phyloP scores from a whole-genome alignment of 352 stramenopile genomes.

The Phytophthora constricta region DNA sequence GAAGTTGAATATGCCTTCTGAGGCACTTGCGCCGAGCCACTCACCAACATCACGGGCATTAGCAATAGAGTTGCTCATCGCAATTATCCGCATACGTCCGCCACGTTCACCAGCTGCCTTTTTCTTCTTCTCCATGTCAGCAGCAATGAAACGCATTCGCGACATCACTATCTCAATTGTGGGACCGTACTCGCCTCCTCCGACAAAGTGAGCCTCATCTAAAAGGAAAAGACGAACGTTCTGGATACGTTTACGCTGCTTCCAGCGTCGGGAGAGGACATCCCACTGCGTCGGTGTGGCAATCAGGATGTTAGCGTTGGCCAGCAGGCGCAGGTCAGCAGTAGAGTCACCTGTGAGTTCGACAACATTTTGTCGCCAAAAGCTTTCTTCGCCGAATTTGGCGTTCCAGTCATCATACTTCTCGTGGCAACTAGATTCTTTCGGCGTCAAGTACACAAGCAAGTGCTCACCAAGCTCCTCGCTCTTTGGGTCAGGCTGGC shows the following conservation, averaged over 20 bases:
- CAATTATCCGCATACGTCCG: constrained; percentile 92
- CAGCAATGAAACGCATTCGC: constrained; percentile 97
- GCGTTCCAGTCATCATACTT: constrained; percentile 84
- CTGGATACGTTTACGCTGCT: constrained; percentile 97
- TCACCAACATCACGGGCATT: constrained; percentile 98
- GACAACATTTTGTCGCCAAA: constrained; percentile 87
- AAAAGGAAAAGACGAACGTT: constrained; percentile 94
- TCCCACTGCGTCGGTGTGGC: constrained; percentile 96
- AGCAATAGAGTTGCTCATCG: constrained; percentile 95
- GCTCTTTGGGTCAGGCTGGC: constrained; percentile 55
- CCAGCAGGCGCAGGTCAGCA: constrained; percentile 93
- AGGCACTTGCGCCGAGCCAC: constrained; percentile 95
- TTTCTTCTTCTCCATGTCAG: constrained; percentile 82
- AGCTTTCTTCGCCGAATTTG: constrained; percentile 85
- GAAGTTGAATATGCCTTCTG: constrained; percentile 81
- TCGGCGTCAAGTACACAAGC: constrained; percentile 95
- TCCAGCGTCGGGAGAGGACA: constrained; percentile 96
- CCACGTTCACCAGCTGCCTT: constrained; percentile 41
- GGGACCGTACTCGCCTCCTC: constrained; percentile 84
- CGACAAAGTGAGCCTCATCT: constrained; percentile 98
- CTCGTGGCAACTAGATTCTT: constrained; percentile 73
- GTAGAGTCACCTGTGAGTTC: constrained; percentile 95
- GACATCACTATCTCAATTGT: constrained; percentile 98
- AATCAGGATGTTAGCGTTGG: constrained; percentile 93
- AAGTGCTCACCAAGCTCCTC: constrained; percentile 78